phyloP scores from a whole-genome alignment of 345 rosid genomes.

The Eutrema japonicum region DNA sequence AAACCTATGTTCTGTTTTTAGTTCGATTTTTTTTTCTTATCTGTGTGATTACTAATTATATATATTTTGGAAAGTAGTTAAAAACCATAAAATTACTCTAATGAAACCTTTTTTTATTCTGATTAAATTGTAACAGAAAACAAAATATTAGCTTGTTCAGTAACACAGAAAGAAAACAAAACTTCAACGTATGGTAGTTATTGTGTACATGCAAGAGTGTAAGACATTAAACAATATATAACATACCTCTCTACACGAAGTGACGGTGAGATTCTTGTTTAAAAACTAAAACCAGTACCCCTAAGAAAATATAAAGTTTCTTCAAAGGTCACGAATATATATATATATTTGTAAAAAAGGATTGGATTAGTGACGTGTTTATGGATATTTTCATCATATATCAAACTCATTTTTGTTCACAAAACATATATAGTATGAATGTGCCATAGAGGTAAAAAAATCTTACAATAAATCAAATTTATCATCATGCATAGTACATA shows the following conservation, averaged over 20 bases:
- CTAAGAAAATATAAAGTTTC: not conserved
- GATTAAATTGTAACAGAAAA: constrained; percentile 21
- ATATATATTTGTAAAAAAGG: not conserved
- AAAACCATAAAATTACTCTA: constrained; percentile 17
- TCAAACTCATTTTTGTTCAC: not conserved
- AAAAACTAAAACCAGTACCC: not conserved
- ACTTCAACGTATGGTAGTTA: not conserved
- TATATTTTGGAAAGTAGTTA: constrained; percentile 19
- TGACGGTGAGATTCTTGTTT: constrained; percentile 20
- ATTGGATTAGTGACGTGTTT: not conserved
- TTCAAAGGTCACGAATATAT: not conserved
- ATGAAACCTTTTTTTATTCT: constrained; percentile 19
- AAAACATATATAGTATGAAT: not conserved
- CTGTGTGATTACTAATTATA: constrained; percentile 37
- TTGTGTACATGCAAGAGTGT: not conserved
- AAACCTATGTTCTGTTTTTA: constrained; percentile 31
- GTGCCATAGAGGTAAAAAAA: not conserved
- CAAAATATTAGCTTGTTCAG: not conserved
- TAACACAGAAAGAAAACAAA: not conserved
- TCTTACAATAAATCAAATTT: not conserved
- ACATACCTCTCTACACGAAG: constrained; percentile 30
- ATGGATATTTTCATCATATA: not conserved
- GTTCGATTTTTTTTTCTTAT: constrained; percentile 18
- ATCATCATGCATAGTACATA: not conserved
- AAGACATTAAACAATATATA: constrained; percentile 1